These are phyloP conservation scores for Bryoerythrophyllum caledonicum DNA, from an alignment of 225 moss, liverwort and hornwort species.

Conservation along the genomic window DNA sequence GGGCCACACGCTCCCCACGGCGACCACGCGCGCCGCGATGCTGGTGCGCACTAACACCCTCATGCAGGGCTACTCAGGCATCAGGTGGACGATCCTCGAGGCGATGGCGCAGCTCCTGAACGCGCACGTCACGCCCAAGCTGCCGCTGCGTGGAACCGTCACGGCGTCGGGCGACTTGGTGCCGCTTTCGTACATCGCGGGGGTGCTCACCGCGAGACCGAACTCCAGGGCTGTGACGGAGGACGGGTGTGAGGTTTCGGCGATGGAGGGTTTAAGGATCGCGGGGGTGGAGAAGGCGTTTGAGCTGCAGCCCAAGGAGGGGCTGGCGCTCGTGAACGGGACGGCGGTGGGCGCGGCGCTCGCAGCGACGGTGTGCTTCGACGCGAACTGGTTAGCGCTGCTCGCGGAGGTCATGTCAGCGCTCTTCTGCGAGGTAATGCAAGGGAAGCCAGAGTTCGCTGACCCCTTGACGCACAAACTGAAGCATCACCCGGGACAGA, in stretches of 20 bases:
- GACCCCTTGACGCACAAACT: conserved; percentile 43
- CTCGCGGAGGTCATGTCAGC: conserved; percentile 33
- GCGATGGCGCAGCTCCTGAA: conserved; percentile 45
- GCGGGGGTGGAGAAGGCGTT: conserved; percentile 27
- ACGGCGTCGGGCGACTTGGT: conserved; percentile 45
- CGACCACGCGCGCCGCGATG: conserved; percentile 28
- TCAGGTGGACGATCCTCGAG: conserved; percentile 31
- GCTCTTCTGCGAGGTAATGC: conserved; percentile 36
- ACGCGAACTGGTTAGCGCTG: conserved; percentile 27
- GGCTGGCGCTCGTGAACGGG: conserved; percentile 35
- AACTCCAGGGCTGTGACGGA: conserved; percentile 23
- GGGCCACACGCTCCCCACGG: conserved; percentile 4
- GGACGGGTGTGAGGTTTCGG: conserved; percentile 22
- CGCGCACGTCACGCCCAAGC: conserved; percentile 40
- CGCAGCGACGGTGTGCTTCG: conserved; percentile 33
- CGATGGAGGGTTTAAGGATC: conserved; percentile 14
- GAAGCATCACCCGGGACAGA: conserved; percentile 45
- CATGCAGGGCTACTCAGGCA: conserved; percentile 38
- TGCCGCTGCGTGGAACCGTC: conserved; percentile 43
- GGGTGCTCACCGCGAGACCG: conserved; percentile 24
- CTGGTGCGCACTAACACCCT: conserved; percentile 35
- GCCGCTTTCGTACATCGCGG: conserved; percentile 47
- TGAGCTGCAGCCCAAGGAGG: conserved; percentile 39
- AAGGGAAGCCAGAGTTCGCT: conserved; percentile 37
- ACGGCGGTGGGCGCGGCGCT: conserved; percentile 29